Evolutionary conservation across 495 filamentous ascomycete species (phyloP).

Genomic region (Trichocladium uniseriatum): DNA sequence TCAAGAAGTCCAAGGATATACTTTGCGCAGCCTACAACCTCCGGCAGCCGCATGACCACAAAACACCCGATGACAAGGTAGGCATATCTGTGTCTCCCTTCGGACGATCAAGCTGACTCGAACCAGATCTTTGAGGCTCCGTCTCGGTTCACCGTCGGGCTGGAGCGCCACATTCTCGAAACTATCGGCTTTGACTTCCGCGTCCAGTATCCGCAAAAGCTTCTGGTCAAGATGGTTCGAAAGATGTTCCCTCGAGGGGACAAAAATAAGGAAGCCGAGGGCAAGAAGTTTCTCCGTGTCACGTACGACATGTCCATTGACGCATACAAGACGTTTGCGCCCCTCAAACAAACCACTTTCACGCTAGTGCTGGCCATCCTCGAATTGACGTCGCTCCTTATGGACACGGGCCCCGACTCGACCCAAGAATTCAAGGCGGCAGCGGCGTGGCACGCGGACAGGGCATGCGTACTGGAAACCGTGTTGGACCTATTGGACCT

Average conservation of each 20-base stretch:
- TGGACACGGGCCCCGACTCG: constrained; percentile 39
- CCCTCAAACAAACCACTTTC: constrained; percentile 73
- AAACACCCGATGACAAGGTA: constrained; percentile 77
- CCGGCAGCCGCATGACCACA: constrained; percentile 61
- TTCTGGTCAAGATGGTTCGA: constrained; percentile 64
- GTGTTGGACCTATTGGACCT: constrained; percentile 80
- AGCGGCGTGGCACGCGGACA: constrained; percentile 48
- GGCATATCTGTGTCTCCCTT: constrained; percentile 4
- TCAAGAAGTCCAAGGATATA: constrained; percentile 93
- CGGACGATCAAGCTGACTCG: not conserved
- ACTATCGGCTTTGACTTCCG: constrained; percentile 88
- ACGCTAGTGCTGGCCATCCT: constrained; percentile 75
- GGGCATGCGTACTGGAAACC: constrained; percentile 71
- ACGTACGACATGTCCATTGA: constrained; percentile 80
- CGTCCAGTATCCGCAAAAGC: constrained; percentile 76
- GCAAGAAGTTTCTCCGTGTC: constrained; percentile 43
- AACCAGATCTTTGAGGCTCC: constrained; percentile 64
- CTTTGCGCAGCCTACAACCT: constrained; percentile 84
- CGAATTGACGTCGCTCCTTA: constrained; percentile 65
- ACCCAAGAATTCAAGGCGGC: constrained; percentile 25
- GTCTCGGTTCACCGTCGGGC: constrained; percentile 68
- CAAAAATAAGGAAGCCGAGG: constrained; percentile 5
- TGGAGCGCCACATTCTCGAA: constrained; percentile 93
- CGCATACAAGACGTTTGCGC: constrained; percentile 84
- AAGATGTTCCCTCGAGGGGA: constrained; percentile 32